A percentile compares a stretch with the other conserved stretches of the same genome.
phyloP scores from a whole-genome alignment of 192 early-diverging fungal genomes.

The Entophlyctis luteolus region DNA sequence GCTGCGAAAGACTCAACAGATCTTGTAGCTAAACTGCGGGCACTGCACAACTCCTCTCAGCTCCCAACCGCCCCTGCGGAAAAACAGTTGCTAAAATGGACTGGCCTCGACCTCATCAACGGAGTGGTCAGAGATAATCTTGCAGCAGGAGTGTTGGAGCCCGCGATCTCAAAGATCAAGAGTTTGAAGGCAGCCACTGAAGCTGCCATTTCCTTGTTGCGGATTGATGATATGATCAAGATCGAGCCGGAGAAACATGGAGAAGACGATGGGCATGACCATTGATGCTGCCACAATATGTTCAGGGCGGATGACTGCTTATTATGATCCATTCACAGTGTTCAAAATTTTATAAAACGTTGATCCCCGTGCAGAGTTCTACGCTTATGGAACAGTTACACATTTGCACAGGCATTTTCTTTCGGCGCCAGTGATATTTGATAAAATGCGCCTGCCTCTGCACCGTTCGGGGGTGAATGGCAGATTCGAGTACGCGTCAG shows the following conservation, averaged over 20 bases:
- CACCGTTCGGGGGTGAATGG: too few relatives aligned
- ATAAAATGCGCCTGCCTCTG: too few relatives aligned
- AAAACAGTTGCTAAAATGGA: conserved; percentile 77
- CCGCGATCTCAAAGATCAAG: conserved; percentile 97
- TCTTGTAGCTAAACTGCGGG: conserved; percentile 91
- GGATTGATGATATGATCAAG: conserved; percentile 82
- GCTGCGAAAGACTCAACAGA: conserved; percentile 98
- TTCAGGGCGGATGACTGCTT: too few relatives aligned
- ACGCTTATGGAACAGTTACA: too few relatives aligned
- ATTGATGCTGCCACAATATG: too few relatives aligned
- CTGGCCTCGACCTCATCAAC: conserved; percentile 88
- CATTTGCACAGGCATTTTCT: too few relatives aligned
- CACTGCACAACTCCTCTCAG: conserved; percentile 91
- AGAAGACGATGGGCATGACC: conserved; percentile 37
- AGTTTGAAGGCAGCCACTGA: conserved; percentile 96
- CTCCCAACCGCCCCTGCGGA: conserved; percentile 64
- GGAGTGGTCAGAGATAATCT: conserved; percentile 91
- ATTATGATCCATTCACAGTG: too few relatives aligned
- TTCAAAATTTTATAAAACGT: too few relatives aligned
- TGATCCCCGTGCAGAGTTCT: too few relatives aligned
- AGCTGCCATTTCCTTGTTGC: conserved; percentile 93
- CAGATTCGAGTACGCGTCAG: too few relatives aligned
- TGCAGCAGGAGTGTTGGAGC: conserved; percentile 90
- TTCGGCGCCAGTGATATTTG: too few relatives aligned
- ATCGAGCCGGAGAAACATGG: conserved; percentile 45